Conservation (phyloP, 2,329 filamentous ascomycete genomes). For the Apiospora saccharicola region DNA sequence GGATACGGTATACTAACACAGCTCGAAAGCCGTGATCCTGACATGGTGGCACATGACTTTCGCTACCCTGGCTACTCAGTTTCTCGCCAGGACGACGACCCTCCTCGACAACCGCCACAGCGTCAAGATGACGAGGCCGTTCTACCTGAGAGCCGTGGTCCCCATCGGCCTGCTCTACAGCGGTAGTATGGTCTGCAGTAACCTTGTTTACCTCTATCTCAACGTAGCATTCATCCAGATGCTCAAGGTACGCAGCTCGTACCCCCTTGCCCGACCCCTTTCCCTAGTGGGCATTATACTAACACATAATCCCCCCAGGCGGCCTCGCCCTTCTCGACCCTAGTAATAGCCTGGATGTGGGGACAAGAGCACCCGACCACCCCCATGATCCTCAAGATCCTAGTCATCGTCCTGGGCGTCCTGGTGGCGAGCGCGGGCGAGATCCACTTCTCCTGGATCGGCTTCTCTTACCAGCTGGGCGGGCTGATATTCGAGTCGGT, state of each 20-base stretch:
- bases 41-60: slow-evolving; percentile 75
- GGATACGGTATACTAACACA: neutral
- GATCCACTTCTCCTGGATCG: slow-evolving; percentile 71
- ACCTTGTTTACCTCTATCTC: slow-evolving; percentile 72
- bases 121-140: slow-evolving; percentile 65
- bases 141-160: slow-evolving; percentile 69
- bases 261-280: no score
- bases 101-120: slow-evolving; percentile 69
- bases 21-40: slow-evolving; percentile 58
- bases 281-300: no score
- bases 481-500: slow-evolving; percentile 84
- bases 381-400: slow-evolving; percentile 54
- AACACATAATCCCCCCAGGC: slow-evolving; percentile 49
- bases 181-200: slow-evolving; percentile 70
- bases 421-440: slow-evolving; percentile 65
- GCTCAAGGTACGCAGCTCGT: slow-evolving; percentile 62
- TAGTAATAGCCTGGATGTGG: slow-evolving; percentile 70
- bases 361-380: slow-evolving; percentile 56
- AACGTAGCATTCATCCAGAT: slow-evolving; percentile 75
- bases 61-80: slow-evolving; percentile 70
- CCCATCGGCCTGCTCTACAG: slow-evolving; percentile 73
- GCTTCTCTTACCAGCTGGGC: slow-evolving; percentile 73
- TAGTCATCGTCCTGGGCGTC: slow-evolving; percentile 61
- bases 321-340: slow-evolving; percentile 70
- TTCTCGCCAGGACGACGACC: slow-evolving; percentile 68